Percentiles rank a stretch among this genome's conserved stretches.
Conservation (phyloP, 2,329 filamentous ascomycete genomes). For the Bretziella fagacearum region DNA sequence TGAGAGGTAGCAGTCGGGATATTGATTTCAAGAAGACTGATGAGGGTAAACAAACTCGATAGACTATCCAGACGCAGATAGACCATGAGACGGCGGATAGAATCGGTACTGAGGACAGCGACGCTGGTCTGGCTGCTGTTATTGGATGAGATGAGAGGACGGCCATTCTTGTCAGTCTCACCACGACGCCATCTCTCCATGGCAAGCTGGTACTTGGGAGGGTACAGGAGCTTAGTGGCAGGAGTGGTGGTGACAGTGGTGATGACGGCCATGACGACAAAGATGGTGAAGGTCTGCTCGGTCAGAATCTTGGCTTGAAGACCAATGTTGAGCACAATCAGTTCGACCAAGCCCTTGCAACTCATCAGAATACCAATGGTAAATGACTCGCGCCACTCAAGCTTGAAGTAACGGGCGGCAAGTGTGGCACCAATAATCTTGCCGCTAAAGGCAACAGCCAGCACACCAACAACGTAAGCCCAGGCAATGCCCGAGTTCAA, state of each 20-base stretch:
- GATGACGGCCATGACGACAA: conserved; percentile 73
- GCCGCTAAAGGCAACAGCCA: conserved; percentile 62
- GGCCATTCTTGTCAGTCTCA: conserved; percentile 68
- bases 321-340: conserved; percentile 80
- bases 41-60: conserved; percentile 63
- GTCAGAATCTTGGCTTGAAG: conserved; percentile 70
- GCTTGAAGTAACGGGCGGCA: conserved; percentile 56
- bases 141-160: conserved; percentile 24
- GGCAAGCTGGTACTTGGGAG: conserved; percentile 40
- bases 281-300: conserved; percentile 72
- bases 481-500: conserved; percentile 68
- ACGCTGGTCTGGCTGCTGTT: conserved; percentile 16
- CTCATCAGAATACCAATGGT: conserved; percentile 86
- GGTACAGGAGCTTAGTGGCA: conserved; percentile 56
- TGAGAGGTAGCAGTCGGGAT: conserved; percentile 16
- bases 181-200: conserved; percentile 49
- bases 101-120: conserved; percentile 9
- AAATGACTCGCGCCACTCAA: conserved; percentile 81
- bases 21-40: conserved; percentile 47
- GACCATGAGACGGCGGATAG: conserved; percentile 51
- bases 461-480: conserved; percentile 77
- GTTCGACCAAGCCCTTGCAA: conserved; percentile 85
- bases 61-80: conserved; percentile 76
- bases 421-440: conserved; percentile 73
- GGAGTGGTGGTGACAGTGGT: conserved; percentile 77